Conservation (phyloP, 2,329 filamentous ascomycete genomes). For the Nectriaceae sp. region DNA sequence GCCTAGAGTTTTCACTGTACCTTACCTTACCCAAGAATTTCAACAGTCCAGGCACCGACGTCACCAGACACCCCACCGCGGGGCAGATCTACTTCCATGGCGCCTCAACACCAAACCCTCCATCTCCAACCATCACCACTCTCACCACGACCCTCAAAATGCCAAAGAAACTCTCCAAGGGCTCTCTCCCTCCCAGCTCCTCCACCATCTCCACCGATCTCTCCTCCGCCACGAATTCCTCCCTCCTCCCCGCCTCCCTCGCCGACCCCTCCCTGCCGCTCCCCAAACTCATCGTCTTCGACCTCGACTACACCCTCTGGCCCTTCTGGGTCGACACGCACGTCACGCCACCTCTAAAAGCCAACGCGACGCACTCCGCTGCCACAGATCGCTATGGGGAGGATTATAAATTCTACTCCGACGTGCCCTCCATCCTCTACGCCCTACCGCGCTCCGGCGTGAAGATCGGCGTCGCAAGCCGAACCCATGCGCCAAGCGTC, state of each 20-base stretch:
- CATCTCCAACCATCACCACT: background rate
- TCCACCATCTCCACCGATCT: constrained; percentile 21
- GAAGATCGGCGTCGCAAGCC: constrained; percentile 72
- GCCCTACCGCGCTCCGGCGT: constrained; percentile 51
- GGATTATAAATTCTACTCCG: constrained; percentile 68
- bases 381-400: constrained; percentile 62
- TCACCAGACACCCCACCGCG: background rate
- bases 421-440: constrained; percentile 68
- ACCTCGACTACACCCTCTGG: constrained; percentile 98
- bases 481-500: constrained; percentile 77
- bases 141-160: constrained; percentile 16
- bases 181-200: constrained; percentile 19
- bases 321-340: constrained; percentile 98
- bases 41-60: constrained; percentile 1
- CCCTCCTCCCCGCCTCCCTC: constrained; percentile 43
- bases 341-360: constrained; percentile 70
- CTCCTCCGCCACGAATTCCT: constrained; percentile 33
- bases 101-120: background rate
- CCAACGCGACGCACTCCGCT: constrained; percentile 43
- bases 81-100: constrained; percentile 1
- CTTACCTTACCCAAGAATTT: too few relatives aligned
- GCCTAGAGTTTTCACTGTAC: too few relatives aligned
- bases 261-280: constrained; percentile 63
- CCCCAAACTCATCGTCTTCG: constrained; percentile 85
- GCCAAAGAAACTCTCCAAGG: constrained; percentile 36